phyloP scores from a whole-genome alignment of 305 asterid genomes.

The Fraxinus baroniana region DNA sequence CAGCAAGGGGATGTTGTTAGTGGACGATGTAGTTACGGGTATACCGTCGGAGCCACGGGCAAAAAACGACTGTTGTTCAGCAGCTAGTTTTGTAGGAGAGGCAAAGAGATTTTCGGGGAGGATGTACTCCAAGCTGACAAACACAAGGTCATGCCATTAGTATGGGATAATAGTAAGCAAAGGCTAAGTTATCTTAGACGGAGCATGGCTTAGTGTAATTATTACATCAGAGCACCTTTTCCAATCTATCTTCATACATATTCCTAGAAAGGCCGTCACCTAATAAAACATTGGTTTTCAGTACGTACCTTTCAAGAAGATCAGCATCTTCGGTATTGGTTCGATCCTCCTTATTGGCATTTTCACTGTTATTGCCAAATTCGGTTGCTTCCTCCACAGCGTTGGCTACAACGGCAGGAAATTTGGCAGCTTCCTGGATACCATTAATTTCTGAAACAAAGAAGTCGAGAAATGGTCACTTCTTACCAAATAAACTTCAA shows the following conservation, averaged over 20 bases:
- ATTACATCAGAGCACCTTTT: background rate
- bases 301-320: conserved; percentile 61
- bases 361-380: conserved; percentile 16
- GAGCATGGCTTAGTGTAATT: background rate
- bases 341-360: conserved; percentile 38
- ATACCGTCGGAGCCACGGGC: conserved; percentile 38
- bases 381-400: conserved; percentile 38
- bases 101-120: conserved; percentile 89
- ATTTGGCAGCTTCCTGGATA: conserved; percentile 31
- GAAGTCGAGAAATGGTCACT: background rate
- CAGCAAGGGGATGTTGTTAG: conserved; percentile 46
- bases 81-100: conserved; percentile 75
- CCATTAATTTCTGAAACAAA: conserved; percentile 34
- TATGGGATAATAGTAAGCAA: background rate
- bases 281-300: background rate
- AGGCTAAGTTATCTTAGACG: background rate
- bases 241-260: background rate
- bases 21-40: conserved; percentile 39
- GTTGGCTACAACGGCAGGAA: conserved; percentile 25
- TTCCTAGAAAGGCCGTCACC: background rate
- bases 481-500: background rate
- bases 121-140: conserved; percentile 62
- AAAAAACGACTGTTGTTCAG: conserved; percentile 43
- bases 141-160: conserved; percentile 20
- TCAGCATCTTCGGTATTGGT: conserved; percentile 36